phyloP scores from a whole-genome alignment of 2,329 filamentous ascomycete genomes.

The Penicillium sp. region DNA sequence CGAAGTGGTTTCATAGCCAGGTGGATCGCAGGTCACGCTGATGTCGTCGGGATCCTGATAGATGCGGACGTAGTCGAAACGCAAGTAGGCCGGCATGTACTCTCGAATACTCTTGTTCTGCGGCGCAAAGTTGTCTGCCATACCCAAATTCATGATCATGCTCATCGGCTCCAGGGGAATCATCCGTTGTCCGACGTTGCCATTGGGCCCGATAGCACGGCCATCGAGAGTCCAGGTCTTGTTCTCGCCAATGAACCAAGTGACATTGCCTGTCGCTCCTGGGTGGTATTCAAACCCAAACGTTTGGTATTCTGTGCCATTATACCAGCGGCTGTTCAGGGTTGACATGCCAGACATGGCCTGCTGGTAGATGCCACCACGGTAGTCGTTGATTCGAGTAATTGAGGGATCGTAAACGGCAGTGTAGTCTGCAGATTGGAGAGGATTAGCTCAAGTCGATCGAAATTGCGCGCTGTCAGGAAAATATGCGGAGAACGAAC shows the following conservation, averaged over 20 bases:
- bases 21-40: constrained; percentile 61
- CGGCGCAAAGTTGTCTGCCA: constrained; percentile 60
- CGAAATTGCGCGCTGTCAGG: too few relatives aligned
- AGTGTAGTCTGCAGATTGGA: constrained; percentile 46
- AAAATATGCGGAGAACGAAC: constrained; percentile 22
- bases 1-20: constrained; percentile 58
- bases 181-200: constrained; percentile 60
- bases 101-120: constrained; percentile 54
- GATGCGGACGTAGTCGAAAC: constrained; percentile 64
- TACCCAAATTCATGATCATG: constrained; percentile 63
- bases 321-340: constrained; percentile 61
- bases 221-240: constrained; percentile 60
- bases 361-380: constrained; percentile 58
- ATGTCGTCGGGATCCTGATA: constrained; percentile 58
- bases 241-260: constrained; percentile 62
- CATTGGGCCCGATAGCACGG: constrained; percentile 58
- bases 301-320: constrained; percentile 56
- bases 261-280: constrained; percentile 54
- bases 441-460: too few relatives aligned
- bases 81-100: constrained; percentile 58
- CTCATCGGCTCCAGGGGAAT: constrained; percentile 64
- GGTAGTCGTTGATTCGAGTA: constrained; percentile 55
- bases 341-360: constrained; percentile 56
- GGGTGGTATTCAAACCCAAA: constrained; percentile 61
- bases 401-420: constrained; percentile 58